Conservation (phyloP, 2,329 filamentous ascomycete species). For the Mollisiaceae sp. region DNA sequence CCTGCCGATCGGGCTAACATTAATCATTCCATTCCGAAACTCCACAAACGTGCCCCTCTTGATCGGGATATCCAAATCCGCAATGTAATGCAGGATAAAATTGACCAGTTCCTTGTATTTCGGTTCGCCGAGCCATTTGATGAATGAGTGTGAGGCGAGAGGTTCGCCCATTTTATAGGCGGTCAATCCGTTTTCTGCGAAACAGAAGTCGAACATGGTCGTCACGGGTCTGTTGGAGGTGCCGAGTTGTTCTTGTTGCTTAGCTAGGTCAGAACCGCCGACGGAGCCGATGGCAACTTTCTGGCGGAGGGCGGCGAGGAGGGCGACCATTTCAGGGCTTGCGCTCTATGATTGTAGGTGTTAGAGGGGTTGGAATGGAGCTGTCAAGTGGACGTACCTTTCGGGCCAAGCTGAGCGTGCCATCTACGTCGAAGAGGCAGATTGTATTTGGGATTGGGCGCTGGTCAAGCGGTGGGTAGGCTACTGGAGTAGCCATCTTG, state of each 20-base stretch:
- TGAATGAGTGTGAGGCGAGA: constrained; percentile 84
- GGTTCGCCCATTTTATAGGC: constrained; percentile 82
- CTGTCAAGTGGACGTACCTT: constrained; percentile 58
- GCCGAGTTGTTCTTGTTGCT: constrained; percentile 97
- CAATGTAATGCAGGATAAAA: constrained; percentile 81
- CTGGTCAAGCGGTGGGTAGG: constrained; percentile 72
- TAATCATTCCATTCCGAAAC: constrained; percentile 82
- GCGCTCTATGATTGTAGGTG: constrained; percentile 55
- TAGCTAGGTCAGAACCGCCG: constrained; percentile 87
- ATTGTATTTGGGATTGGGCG: constrained; percentile 93
- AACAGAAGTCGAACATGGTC: constrained; percentile 94
- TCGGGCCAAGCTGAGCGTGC: constrained; percentile 84
- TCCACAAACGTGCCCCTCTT: constrained; percentile 87
- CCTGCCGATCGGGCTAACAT: constrained; percentile 81
- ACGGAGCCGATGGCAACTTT: constrained; percentile 91
- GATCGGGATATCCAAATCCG: constrained; percentile 81
- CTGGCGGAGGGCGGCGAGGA: constrained; percentile 80
- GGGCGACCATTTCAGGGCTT: constrained; percentile 79
- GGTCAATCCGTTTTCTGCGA: constrained; percentile 94
- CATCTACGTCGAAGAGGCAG: constrained; percentile 95
- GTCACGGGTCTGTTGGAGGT: constrained; percentile 71
- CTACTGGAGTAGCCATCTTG: constrained; percentile 19
- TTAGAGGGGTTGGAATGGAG: background rate
- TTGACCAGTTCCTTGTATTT: constrained; percentile 78
- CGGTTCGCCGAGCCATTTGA: constrained; percentile 85